Conservation (phyloP, 129 eudicot species). For the Solidago caesia region DNA sequence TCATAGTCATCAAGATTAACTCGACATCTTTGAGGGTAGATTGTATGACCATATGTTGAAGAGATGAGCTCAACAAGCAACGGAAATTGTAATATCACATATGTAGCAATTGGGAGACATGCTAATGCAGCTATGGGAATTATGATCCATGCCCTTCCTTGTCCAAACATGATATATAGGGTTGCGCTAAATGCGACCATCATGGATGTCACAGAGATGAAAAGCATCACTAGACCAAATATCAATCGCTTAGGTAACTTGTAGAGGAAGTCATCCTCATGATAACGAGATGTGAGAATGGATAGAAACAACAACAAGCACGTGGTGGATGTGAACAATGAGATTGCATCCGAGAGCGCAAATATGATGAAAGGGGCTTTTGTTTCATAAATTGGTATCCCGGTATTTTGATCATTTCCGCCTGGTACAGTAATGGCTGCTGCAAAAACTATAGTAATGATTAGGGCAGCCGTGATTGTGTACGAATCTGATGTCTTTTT, state of each 20-base stretch:
- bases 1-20: too few relatives aligned
- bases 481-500: too few relatives aligned
- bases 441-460: too few relatives aligned
- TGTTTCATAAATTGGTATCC: too few relatives aligned
- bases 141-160: neutral
- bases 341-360: neutral
- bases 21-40: slow-evolving; percentile 19
- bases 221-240: neutral
- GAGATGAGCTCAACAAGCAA: slow-evolving; percentile 1
- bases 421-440: too few relatives aligned
- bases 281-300: neutral
- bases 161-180: neutral
- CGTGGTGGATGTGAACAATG: neutral
- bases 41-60: neutral
- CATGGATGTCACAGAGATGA: neutral
- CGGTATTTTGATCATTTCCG: too few relatives aligned
- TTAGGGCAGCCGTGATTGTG: too few relatives aligned
- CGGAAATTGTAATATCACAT: neutral
- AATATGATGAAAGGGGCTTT: neutral
- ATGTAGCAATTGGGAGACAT: neutral
- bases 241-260: neutral
- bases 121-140: neutral
- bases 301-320: neutral
- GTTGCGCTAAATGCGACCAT: neutral
- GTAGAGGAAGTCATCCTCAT: neutral